phyloP scores from a whole-genome alignment of 352 stramenopile species.

The Phytophthora sojae region DNA sequence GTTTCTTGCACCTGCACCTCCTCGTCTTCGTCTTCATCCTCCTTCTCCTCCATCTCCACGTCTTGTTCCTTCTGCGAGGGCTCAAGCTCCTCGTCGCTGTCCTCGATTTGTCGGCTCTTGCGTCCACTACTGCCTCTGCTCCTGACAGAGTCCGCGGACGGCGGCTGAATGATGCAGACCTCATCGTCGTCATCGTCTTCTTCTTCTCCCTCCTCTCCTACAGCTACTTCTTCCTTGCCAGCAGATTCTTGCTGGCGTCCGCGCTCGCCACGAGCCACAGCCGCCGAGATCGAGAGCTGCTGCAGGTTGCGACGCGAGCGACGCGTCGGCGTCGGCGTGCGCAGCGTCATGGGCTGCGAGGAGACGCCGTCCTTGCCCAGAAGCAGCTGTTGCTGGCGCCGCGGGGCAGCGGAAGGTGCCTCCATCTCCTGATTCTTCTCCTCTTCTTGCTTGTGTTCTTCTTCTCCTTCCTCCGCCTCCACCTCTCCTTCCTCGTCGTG shows the following conservation, averaged over 20 bases:
- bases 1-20: slow-evolving; percentile 5
- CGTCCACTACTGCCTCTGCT: slow-evolving; percentile 26
- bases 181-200: slow-evolving; percentile 65
- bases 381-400: slow-evolving; percentile 31
- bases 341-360: slow-evolving; percentile 34
- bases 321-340: slow-evolving; percentile 24
- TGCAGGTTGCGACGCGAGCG: slow-evolving; percentile 34
- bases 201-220: slow-evolving; percentile 2
- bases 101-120: slow-evolving; percentile 51
- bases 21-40: slow-evolving; percentile 6
- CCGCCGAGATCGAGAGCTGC: slow-evolving; percentile 39
- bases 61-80: slow-evolving; percentile 19
- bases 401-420: not conserved
- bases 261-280: slow-evolving; percentile 35
- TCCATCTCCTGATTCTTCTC: slow-evolving; percentile 6
- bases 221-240: not conserved
- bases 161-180: slow-evolving; percentile 58
- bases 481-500: slow-evolving; percentile 60
- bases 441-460: not conserved
- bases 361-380: slow-evolving; percentile 23
- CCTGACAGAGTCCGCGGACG: slow-evolving; percentile 39
- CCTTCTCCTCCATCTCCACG: not conserved
- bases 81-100: slow-evolving; percentile 64
- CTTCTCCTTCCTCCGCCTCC: slow-evolving; percentile 42
- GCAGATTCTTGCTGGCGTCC: slow-evolving; percentile 18